These are phyloP conservation scores for Spergularia marina DNA, from an alignment of 148 eudicot genomes.

Conservation along the genomic window DNA sequence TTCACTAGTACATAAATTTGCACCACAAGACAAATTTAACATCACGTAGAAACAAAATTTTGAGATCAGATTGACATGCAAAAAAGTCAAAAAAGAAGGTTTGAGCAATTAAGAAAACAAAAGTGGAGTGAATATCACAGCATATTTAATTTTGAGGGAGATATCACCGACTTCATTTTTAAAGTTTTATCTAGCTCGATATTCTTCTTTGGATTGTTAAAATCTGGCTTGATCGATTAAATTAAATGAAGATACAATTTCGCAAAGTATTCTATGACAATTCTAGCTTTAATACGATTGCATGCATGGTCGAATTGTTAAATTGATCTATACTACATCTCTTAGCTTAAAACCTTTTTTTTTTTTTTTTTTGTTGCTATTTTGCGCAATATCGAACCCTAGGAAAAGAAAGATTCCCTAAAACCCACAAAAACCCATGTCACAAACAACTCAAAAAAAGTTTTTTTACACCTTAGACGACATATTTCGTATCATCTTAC, in stretches of 20 bases:
- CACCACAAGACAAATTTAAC: conserved; percentile 25
- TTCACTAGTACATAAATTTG: not conserved
- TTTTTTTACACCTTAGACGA: too few species aligned
- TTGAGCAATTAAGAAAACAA: not conserved
- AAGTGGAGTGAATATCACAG: not conserved
- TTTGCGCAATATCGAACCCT: not conserved
- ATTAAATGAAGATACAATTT: not conserved
- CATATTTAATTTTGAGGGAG: not conserved
- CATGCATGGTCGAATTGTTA: conserved; percentile 24
- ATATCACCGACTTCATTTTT: not conserved
- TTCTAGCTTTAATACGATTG: not conserved
- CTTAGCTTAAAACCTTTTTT: too few species aligned
- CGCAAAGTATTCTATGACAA: not conserved
- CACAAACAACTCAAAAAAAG: not conserved
- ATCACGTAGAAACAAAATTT: conserved; percentile 3
- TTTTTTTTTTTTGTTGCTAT: too few species aligned
- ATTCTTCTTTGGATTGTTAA: too few species aligned
- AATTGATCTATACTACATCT: too few species aligned
- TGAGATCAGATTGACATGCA: conserved; percentile 22
- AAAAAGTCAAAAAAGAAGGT: conserved; percentile 6
- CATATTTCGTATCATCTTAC: too few species aligned
- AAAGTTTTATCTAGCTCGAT: not conserved
- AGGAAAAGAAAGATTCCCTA: not conserved
- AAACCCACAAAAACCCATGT: conserved; percentile 21
- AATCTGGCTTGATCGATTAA: too few species aligned